Evolutionary conservation across 495 filamentous ascomycete species (phyloP).

Genomic region (Aspergillus heteromorphus): DNA sequence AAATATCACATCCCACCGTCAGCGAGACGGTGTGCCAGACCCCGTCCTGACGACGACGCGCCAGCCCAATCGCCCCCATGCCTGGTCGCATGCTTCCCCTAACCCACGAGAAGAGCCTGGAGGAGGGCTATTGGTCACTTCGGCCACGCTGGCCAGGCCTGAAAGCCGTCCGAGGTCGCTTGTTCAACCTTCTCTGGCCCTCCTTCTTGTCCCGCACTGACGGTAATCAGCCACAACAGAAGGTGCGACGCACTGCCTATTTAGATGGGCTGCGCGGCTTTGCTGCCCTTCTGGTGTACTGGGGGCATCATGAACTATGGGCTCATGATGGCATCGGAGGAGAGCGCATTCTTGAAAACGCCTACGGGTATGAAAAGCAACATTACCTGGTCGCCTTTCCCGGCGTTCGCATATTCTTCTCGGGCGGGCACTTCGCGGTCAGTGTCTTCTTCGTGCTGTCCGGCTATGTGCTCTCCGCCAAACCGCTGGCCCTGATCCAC

Average conservation of each 20-base stretch:
- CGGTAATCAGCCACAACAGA: not conserved
- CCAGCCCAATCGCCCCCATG: not conserved
- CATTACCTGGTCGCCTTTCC: constrained; percentile 36
- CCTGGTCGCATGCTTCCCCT: not conserved
- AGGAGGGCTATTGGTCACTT: not conserved
- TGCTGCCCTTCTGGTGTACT: constrained; percentile 49
- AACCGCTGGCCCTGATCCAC: constrained; percentile 46
- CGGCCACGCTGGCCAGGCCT: not conserved
- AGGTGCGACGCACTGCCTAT: constrained; percentile 38
- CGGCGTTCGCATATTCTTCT: constrained; percentile 34
- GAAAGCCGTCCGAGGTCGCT: not conserved
- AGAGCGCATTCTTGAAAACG: constrained; percentile 23
- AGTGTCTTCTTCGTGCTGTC: constrained; percentile 57
- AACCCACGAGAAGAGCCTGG: not conserved
- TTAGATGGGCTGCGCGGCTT: constrained; percentile 50
- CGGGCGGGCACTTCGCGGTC: constrained; percentile 49
- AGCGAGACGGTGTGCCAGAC: not conserved
- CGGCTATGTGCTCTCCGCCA: constrained; percentile 50
- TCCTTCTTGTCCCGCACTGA: not conserved
- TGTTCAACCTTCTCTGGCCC: not conserved
- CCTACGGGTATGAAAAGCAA: constrained; percentile 23
- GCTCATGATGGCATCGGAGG: constrained; percentile 21
- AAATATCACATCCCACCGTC: constrained; percentile 9
- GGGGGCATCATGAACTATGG: constrained; percentile 32
- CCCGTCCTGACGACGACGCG: not conserved